Conservation (phyloP, 257 asterid species). For the Solanum bulbocastanum region DNA sequence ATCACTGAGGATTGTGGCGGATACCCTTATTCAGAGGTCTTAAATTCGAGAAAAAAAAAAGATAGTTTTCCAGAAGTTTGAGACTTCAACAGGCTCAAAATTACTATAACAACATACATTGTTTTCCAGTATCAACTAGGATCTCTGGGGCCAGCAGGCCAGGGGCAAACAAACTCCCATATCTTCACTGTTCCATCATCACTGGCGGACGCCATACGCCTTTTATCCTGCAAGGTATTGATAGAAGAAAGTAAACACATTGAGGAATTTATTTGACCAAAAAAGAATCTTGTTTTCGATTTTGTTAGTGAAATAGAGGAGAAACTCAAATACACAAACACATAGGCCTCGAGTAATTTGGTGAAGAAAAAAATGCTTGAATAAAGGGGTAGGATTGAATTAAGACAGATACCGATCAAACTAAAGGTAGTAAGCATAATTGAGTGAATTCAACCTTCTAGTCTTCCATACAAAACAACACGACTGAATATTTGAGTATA, state of each 20-base stretch:
- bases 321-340: not conserved
- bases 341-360: not conserved
- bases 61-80: no score
- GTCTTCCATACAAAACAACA: not conserved
- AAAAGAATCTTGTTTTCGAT: not conserved
- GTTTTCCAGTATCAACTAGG: no score
- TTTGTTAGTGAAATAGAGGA: not conserved
- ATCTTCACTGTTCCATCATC: constrained; percentile 85
- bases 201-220: constrained; percentile 73
- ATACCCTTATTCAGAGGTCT: no score
- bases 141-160: not conserved
- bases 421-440: not conserved
- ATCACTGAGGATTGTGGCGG: no score
- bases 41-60: no score
- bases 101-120: no score
- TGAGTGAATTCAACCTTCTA: not conserved
- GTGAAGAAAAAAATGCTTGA: not conserved
- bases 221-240: constrained; percentile 32
- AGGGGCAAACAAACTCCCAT: constrained; percentile 53
- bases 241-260: not conserved
- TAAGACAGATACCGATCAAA: not conserved
- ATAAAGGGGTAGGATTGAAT: not conserved
- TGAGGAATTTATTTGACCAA: not conserved
- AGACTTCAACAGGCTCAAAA: no score
- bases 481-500: not conserved